A percentile compares a stretch with the other conserved stretches of the same genome.
Conservation (phyloP, 192 early-diverging fungal genomes). For the Martensiomyces pterosporus region DNA sequence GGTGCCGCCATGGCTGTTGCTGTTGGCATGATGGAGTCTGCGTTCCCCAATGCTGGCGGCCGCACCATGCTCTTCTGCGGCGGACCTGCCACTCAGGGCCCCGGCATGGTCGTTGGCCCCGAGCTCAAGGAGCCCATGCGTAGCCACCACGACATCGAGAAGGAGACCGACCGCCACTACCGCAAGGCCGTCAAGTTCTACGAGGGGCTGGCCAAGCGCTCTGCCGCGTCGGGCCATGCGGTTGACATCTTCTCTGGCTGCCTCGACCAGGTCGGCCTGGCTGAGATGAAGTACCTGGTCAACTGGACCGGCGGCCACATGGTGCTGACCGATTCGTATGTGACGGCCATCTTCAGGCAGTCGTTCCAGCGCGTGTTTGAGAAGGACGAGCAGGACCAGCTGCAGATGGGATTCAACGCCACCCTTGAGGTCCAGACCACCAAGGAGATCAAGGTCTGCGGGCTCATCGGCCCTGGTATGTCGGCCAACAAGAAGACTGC, state of each 20-base stretch:
- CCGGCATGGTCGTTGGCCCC: conserved; percentile 88
- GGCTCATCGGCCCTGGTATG: conserved; percentile 93
- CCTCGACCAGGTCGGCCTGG: conserved; percentile 92
- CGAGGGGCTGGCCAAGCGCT: conserved; percentile 80
- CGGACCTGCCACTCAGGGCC: conserved; percentile 91
- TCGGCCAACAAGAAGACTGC: conserved; percentile 86
- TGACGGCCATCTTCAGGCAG: conserved; percentile 94
- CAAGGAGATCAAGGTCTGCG: conserved; percentile 92
- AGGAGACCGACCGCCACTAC: conserved; percentile 86
- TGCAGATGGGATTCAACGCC: conserved; percentile 98
- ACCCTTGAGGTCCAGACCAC: conserved; percentile 95
- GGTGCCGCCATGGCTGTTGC: conserved; percentile 93
- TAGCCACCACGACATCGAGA: conserved; percentile 98
- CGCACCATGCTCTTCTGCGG: conserved; percentile 92
- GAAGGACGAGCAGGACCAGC: conserved; percentile 81
- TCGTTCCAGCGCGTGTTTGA: conserved; percentile 92
- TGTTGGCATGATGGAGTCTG: conserved; percentile 85
- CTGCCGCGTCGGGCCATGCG: conserved; percentile 81
- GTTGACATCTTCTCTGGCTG: conserved; percentile 98
- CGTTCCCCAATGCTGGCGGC: conserved; percentile 88
- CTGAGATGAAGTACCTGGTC: conserved; percentile 92
- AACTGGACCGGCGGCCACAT: conserved; percentile 90
- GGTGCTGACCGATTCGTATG: conserved; percentile 95
- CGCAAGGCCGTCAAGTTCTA: conserved; percentile 97
- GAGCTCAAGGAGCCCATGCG: conserved; percentile 93